These are phyloP conservation scores for Aspergillus versicolor DNA, from an alignment of 2,329 filamentous ascomycete genomes.

Conservation along the genomic window DNA sequence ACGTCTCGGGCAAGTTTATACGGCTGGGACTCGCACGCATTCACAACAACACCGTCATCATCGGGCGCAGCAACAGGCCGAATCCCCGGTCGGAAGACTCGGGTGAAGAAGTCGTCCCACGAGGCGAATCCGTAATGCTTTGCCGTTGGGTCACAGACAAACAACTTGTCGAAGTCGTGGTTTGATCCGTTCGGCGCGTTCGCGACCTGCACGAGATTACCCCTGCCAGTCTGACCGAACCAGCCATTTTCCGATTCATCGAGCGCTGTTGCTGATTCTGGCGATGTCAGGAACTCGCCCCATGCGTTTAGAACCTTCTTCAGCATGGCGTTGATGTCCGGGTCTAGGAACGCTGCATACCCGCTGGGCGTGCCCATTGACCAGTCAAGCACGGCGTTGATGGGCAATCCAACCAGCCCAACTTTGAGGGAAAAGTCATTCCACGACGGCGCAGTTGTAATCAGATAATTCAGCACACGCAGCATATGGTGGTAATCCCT, in stretches of 20 bases:
- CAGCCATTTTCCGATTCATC: constrained; percentile 49
- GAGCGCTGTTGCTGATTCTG: constrained; percentile 54
- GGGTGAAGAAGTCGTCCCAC: constrained; percentile 72
- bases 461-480: constrained; percentile 59
- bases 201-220: constrained; percentile 31
- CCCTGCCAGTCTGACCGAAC: constrained; percentile 53
- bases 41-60: constrained; percentile 53
- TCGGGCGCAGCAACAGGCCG: constrained; percentile 60
- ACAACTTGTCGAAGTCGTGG: constrained; percentile 39
- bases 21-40: constrained; percentile 64
- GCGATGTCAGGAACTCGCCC: constrained; percentile 54
- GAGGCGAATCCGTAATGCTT: constrained; percentile 56
- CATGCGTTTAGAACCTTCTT: constrained; percentile 55
- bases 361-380: constrained; percentile 58
- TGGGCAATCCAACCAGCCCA: constrained; percentile 55
- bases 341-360: constrained; percentile 54
- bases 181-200: constrained; percentile 17
- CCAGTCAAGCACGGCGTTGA: constrained; percentile 60
- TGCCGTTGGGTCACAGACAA: constrained; percentile 17
- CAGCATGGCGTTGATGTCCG: constrained; percentile 52
- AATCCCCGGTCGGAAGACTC: constrained; percentile 53
- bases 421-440: constrained; percentile 30
- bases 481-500: constrained; percentile 68
- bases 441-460: constrained; percentile 33
- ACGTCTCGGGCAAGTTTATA: constrained; percentile 55